Base-by-base conservation (phyloP, 2,329 filamentous ascomycete species). In the Mollisiaceae sp. region DNA sequence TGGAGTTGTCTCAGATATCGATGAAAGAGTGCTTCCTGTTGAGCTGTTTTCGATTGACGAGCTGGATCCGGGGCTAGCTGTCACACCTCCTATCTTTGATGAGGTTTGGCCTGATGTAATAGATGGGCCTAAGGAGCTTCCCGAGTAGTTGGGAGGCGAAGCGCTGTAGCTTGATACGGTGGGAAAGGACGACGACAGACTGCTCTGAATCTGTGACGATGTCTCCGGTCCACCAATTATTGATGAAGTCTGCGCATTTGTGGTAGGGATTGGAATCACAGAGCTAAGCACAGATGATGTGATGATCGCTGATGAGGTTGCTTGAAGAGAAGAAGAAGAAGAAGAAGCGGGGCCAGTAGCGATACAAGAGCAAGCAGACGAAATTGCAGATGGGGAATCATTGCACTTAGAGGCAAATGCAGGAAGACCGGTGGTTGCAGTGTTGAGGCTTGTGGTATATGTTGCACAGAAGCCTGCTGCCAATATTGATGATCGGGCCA, bases 351-450 rank as follows among this genome's bases (percentile, higher is more conserved):
- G 15, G 32, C 24, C 38, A 35, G 62, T 64, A 9, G 54, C 47
- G 38, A 73, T 52, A 47, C 70, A 73, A 12, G 71, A 73, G 58
- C 73, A 73, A 39, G 70, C 70, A 20, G 69, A 71, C 14, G 73
- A 74, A 2, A 74, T 64, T 32, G 59, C 63, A 8, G 67, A 67
- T 35, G 72, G 70, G 1, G 61, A 67, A 22, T 65, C 60, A 50
- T 64, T 43, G 43, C 72, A 73, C 8, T 70, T 63, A 1, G 70
- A 70, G n/a, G 72, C 66, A 64, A 67, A 74, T 18, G 20, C 20
- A n/a, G 72, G 70, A n/a, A 72, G 67, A 8, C 62, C 64, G 41
- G 65, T 68, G 6, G 68, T 67, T 20, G 62, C 65, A 41, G 69
- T 66, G 39, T 69, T 68, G n/a, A 60, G 18, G 8, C 63, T 66